Base-by-base conservation (phyloP, 2,329 filamentous ascomycete genomes). In the Botrytis galanthina region DNA sequence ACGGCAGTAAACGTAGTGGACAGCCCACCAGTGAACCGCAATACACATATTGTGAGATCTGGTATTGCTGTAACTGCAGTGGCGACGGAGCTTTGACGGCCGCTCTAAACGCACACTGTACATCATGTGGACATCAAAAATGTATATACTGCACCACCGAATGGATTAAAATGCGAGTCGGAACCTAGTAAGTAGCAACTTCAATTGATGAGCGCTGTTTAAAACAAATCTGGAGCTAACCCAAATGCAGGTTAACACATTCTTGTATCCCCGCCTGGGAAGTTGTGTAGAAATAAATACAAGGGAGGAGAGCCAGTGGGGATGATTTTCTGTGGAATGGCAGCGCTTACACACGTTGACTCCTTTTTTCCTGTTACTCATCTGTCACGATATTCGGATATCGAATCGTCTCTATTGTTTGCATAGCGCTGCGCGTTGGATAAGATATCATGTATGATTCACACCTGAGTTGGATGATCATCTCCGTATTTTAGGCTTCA, bases 381-480 rank as follows among this genome's bases (percentile, higher is more conserved):
- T 57, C 48, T 20, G 48, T 39, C 35, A 10, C 4, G 32, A 26
- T 62, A n/a, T 39, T n/a, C 5, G 29, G 4, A 29, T 35, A 59
- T 68, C 14, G 26, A 42, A 29, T 68, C 12, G 29, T 39, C 54
- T 46, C 57, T 32, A 18, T 51, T 68, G 6, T 70, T 48, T 68
- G 62, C 51, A 67, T 48, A 60, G 70, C 51, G 48, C 39, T 26
- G 51, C 29, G 70, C 37, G 29, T 68, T 72, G n/a, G 14, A 72
- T 37, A 42, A 22, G 51, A 42, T 60, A 18, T 70, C 46, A 54
- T 39, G 26, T 35, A 12, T 61, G 54, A 35, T 32, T 57, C 35
- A 68, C 35, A 29, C 1, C 35, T 6, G 35, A 51, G 14, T 14
- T n/a, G 26, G 48, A 42, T 26, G 48, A 57, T 42, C 18, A 7